These are phyloP conservation scores for Royoungia palumana DNA, from an alignment of 768 basidiomycete genomes.

Conservation along the genomic window DNA sequence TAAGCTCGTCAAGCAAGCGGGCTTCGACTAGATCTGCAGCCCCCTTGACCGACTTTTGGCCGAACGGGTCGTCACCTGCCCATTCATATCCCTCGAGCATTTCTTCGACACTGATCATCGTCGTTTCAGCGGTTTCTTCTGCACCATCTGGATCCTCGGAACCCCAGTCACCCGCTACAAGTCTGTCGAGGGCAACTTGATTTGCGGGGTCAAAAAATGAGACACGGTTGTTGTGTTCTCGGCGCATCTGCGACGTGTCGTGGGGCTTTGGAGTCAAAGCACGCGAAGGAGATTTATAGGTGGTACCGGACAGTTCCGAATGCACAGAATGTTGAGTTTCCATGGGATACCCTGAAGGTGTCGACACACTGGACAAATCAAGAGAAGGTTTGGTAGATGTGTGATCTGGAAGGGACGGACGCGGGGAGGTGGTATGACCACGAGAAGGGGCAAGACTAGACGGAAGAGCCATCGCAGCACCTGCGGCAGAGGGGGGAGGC, in stretches of 20 bases:
- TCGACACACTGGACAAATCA: slow-evolving; percentile 17
- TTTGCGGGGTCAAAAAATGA: slow-evolving; percentile 83
- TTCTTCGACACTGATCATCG: slow-evolving; percentile 91
- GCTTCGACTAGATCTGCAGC: slow-evolving; percentile 92
- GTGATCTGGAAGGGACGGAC: slow-evolving; percentile 12
- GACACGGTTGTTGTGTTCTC: slow-evolving; percentile 66
- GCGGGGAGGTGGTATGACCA: slow-evolving; percentile 23
- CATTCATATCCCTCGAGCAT: slow-evolving; percentile 99
- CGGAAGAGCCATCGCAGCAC: slow-evolving; percentile 17
- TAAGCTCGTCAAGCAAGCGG: slow-evolving; percentile 81
- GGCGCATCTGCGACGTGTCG: slow-evolving; percentile 36
- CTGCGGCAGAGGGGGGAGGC: slow-evolving; percentile 30
- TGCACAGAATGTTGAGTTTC: slow-evolving; percentile 16
- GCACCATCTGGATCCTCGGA: slow-evolving; percentile 52
- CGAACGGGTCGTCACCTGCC: slow-evolving; percentile 78
- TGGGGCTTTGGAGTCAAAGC: slow-evolving; percentile 31
- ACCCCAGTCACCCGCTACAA: slow-evolving; percentile 49
- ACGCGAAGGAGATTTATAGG: slow-evolving; percentile 28
- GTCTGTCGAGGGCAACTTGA: slow-evolving; percentile 67
- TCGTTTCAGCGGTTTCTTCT: slow-evolving; percentile 75
- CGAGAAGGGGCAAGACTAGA: slow-evolving; percentile 26
- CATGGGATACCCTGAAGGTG: slow-evolving; percentile 12
- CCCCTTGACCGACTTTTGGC: slow-evolving; percentile 59
- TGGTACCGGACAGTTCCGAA: slow-evolving; percentile 14
- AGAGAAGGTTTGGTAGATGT: slow-evolving; percentile 17